Base-by-base conservation (phyloP, 106 monocot genomes). In the Dendrobium officinale region DNA sequence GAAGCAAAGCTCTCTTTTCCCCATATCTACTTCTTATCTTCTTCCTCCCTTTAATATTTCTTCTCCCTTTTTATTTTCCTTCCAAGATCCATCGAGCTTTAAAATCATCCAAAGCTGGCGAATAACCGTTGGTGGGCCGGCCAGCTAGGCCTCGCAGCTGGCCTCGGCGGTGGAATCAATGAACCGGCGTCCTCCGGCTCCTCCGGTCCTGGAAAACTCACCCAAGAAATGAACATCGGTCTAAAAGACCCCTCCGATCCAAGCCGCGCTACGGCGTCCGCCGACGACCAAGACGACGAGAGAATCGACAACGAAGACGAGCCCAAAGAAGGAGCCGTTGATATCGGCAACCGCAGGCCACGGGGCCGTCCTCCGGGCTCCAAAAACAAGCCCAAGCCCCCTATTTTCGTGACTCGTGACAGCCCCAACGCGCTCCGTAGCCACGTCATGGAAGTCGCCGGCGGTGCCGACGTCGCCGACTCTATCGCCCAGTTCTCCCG, bases 61-160 rank as follows among this genome's bases (percentile, higher is more conserved):
- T 37, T 37, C 37, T 37, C 37, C 37, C 37, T 37, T 2, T 37
- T 1, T 45, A 6, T 45, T 45, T 45, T 45, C 45, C 45, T 45
- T 45, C 9, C 45, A 45, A 45, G 45, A 3, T 51, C 51, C 13
- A 15, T 2, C 51, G 51, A 13, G 10, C 0, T 3, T 13, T 51
- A 10, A 51, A 15, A 11, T 51, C 13, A 11, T 3, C 51, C 15
- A 72, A 75, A 75, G 49, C 76, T 85, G 85, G 77, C 85, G 72
- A 51, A 51, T 51, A 85, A 85, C 70, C 80, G 77, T 0, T 85
- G 85, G 81, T 85, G 85, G 85, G 85, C 77, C 0, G 85, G 85
- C 15, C 80, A 81, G 24, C 42, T 85, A 24, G 81, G 81, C 68
- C 85, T 81, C 54, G 74, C 74, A 4, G 76, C 47, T 10, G 76